phyloP scores from a whole-genome alignment of 257 asterid species.

The Nicotiana otophora region DNA sequence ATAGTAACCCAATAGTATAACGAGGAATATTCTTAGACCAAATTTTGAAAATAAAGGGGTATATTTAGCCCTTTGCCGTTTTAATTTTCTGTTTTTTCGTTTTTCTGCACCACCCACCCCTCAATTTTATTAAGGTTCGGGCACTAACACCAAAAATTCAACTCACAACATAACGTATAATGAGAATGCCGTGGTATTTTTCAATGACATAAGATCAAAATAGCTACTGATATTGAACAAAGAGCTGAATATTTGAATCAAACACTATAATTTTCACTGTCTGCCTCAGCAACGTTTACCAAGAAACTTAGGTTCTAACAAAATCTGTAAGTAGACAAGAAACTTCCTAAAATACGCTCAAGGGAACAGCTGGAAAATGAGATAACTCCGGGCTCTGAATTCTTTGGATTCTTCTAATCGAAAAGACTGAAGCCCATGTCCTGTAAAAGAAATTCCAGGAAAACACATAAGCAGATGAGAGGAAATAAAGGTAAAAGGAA shows the following conservation, averaged over 20 bases:
- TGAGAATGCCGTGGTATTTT: background rate
- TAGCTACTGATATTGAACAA: background rate
- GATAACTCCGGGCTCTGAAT: background rate
- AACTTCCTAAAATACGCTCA: background rate
- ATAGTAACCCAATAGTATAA: too few relatives aligned
- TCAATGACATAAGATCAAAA: background rate
- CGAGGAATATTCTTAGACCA: too few relatives aligned
- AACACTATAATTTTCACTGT: background rate
- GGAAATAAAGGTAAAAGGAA: background rate
- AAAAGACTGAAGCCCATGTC: constrained; percentile 47
- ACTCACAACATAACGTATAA: background rate
- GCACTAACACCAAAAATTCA: background rate
- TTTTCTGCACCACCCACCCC: too few relatives aligned
- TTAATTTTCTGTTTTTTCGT: too few relatives aligned
- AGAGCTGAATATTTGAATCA: background rate
- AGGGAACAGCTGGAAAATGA: background rate
- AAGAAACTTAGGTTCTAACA: background rate
- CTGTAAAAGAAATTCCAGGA: constrained; percentile 15
- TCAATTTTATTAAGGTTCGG: background rate
- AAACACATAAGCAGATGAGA: background rate
- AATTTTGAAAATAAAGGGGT: too few relatives aligned
- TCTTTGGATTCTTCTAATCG: constrained; percentile 15
- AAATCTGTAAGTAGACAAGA: constrained; percentile 4
- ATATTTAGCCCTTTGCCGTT: too few relatives aligned
- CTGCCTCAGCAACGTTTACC: background rate